Evolutionary conservation across 768 basidiomycete genomes (phyloP), one percentile per base, ranked within the genome.

Genomic region (Kwoniella shandongensis): DNA sequence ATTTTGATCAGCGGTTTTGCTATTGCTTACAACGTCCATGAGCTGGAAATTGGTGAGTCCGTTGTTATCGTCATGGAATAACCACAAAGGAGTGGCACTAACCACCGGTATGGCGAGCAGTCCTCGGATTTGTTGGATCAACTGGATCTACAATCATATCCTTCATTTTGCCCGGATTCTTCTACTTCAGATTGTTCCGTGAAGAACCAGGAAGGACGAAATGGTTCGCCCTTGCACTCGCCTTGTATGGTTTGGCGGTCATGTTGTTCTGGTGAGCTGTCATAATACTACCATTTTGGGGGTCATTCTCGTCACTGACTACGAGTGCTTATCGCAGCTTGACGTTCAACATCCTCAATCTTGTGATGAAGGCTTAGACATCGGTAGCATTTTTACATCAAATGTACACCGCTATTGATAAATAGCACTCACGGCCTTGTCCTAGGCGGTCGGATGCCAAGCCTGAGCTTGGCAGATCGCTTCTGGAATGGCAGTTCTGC

Each of bases 81-180:
- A n/a, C n/a, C n/a, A n/a, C n/a, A 20, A 13, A 20, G 17, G 15
- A 11, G 4, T 52, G 36, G 18, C 8, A 32, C 10, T 10, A 49
- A 12, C 10, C 12, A 23, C 35, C 29, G 10, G 13, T 38, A 55
- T 39, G 40, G 51, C 15, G 23, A 18, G 36, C 69, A 90, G 94
- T 98, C 13, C 81, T 98, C 30, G 90, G 91, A 3, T 96, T 99
- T 72, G 94, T 99, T 35, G 96, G 96, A 1, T 87, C 91, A 22
- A 97, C 92, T 0, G 96, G 96, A 12, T 94, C 91, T 13, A 96
- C 93, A 23, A 94, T 92, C 18, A 91, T 98, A 57, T 92, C 90
- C 1, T 98, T 97, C 78, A 96, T 98, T 69, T 82, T 96, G 32
- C 93, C 92, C 0, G 92, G 91, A 1, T 78, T 92, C 47, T 88